phyloP scores from a whole-genome alignment of 345 rosid species.

The Acer yangbiense region DNA sequence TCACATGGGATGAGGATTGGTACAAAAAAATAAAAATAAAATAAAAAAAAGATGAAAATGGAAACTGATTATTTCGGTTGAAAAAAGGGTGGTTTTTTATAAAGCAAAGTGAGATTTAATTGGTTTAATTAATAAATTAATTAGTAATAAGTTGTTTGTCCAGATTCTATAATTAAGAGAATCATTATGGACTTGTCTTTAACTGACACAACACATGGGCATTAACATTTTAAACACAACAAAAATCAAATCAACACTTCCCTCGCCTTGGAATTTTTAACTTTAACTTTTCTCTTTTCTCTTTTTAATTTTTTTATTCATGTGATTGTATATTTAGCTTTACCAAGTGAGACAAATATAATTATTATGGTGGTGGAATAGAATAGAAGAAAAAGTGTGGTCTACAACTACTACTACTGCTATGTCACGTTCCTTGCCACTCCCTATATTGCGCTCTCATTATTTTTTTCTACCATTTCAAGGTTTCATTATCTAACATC shows the following conservation, averaged over 20 bases:
- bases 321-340: not conserved
- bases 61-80: constrained; percentile 27
- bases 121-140: not conserved
- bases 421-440: not conserved
- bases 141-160: not conserved
- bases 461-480: constrained; percentile 11
- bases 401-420: no score
- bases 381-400: not conserved
- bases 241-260: constrained; percentile 4
- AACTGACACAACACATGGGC: constrained; percentile 29
- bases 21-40: no score
- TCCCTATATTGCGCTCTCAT: not conserved
- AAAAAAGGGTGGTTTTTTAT: constrained; percentile 26
- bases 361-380: not conserved
- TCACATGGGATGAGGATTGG: constrained; percentile 29
- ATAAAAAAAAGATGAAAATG: no score
- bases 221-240: not conserved
- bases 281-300: not conserved
- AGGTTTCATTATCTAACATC: constrained; percentile 19
- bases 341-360: constrained; percentile 19
- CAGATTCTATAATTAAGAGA: constrained; percentile 18
- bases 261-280: not conserved
- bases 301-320: not conserved
- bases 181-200: constrained; percentile 29
- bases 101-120: not conserved